These are phyloP conservation scores for Zanthoxylum bungeanum DNA, from an alignment of 345 rosid species.

Conservation along the genomic window DNA sequence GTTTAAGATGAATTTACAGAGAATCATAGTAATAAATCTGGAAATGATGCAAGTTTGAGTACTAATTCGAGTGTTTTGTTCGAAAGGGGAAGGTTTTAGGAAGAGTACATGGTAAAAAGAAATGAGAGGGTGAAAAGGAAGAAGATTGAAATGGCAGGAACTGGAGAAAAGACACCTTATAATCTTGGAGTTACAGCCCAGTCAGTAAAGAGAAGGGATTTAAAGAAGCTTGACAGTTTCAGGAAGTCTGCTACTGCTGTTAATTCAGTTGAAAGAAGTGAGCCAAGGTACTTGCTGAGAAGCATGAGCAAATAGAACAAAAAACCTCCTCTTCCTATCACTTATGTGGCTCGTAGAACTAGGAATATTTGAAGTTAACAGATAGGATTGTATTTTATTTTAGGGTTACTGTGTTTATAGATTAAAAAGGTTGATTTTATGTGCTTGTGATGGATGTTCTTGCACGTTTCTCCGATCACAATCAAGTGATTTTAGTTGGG, in stretches of 20 bases:
- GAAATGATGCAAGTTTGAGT: constrained; percentile 4
- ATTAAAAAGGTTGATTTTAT: too few relatives aligned
- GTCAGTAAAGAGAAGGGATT: constrained; percentile 49
- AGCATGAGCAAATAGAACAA: constrained; percentile 69
- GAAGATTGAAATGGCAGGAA: constrained; percentile 30
- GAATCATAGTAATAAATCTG: constrained; percentile 15
- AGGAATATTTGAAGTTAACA: too few relatives aligned
- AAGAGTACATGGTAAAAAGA: constrained; percentile 71
- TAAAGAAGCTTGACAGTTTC: constrained; percentile 46
- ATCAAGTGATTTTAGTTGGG: too few relatives aligned
- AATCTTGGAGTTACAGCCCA: constrained; percentile 63
- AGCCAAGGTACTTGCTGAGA: constrained; percentile 69
- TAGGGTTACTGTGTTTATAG: too few relatives aligned
- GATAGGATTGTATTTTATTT: too few relatives aligned
- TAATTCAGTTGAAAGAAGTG: constrained; percentile 37
- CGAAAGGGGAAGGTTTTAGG: constrained; percentile 85
- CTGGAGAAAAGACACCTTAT: constrained; percentile 31
- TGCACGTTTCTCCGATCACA: too few relatives aligned
- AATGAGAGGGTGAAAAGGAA: constrained; percentile 76
- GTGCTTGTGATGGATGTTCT: too few relatives aligned
- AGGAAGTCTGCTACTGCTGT: constrained; percentile 51
- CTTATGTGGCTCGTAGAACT: too few relatives aligned
- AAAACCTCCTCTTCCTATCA: constrained; percentile 53
- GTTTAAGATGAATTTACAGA: constrained; percentile 37
- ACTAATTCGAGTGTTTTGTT: constrained; percentile 40